Percentiles rank a stretch among this genome's conserved stretches.
phyloP scores from a whole-genome alignment of 169 alveolate genomes.

The Plasmodium vivax region DNA sequence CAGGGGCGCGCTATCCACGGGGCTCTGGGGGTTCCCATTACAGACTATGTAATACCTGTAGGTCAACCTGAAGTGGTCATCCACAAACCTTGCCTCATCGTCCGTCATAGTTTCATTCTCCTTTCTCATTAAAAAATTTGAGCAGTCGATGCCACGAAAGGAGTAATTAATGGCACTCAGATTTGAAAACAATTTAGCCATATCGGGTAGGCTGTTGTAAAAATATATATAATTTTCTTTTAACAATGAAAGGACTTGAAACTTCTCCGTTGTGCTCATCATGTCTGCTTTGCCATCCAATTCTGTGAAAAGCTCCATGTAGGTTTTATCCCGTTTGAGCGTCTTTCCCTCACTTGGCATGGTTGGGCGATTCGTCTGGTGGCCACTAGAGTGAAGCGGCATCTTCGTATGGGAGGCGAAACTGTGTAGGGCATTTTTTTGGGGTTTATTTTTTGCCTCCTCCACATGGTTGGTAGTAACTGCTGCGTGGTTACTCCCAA shows the following conservation, averaged over 20 bases:
- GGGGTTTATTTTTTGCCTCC: background rate
- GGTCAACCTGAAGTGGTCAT: slow-evolving; percentile 67
- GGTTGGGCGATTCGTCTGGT: background rate
- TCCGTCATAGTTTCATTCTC: slow-evolving; percentile 6
- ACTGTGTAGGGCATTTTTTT: background rate
- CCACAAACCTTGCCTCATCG: slow-evolving; percentile 38
- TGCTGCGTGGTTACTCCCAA: background rate
- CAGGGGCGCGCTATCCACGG: background rate
- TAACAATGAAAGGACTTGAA: slow-evolving; percentile 44
- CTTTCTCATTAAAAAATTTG: slow-evolving; percentile 62
- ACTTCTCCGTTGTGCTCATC: slow-evolving; percentile 50
- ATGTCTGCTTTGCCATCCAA: slow-evolving; percentile 54
- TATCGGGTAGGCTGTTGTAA: slow-evolving; percentile 42
- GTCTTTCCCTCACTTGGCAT: background rate
- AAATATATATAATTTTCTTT: slow-evolving; percentile 70
- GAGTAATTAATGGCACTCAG: slow-evolving; percentile 58
- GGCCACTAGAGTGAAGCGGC: background rate
- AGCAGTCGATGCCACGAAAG: slow-evolving; percentile 61
- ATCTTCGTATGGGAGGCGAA: background rate
- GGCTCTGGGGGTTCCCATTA: slow-evolving; percentile 1
- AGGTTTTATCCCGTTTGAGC: background rate
- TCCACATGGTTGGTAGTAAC: background rate
- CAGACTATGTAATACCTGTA: slow-evolving; percentile 60
- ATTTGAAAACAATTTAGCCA: slow-evolving; percentile 35
- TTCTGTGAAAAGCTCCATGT: slow-evolving; percentile 22